Conservation (phyloP, 2,329 filamentous ascomycete genomes). For the Sporothrix inflata region DNA sequence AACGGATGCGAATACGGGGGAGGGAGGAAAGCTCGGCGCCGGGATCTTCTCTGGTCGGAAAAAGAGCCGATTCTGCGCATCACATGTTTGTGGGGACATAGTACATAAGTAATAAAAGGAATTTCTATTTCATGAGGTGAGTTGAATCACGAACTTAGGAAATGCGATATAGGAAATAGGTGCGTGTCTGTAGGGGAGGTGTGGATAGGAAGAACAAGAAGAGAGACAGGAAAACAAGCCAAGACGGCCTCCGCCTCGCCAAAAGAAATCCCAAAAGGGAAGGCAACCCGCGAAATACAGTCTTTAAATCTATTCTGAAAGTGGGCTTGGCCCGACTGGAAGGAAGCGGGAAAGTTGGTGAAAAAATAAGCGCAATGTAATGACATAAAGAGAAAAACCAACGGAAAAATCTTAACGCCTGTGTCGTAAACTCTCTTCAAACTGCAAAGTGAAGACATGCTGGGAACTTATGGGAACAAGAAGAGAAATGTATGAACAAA, state of each 20-base stretch:
- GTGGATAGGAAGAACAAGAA: not conserved
- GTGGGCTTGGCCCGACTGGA: not conserved
- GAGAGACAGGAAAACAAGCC: not conserved
- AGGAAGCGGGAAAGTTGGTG: not conserved
- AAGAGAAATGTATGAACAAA: not conserved
- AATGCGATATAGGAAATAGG: slow-evolving; percentile 3
- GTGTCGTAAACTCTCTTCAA: slow-evolving; percentile 15
- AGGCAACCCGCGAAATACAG: not conserved
- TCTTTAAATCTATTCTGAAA: slow-evolving; percentile 15
- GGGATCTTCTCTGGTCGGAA: not conserved
- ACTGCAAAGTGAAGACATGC: slow-evolving; percentile 7
- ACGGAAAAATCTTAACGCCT: slow-evolving; percentile 16
- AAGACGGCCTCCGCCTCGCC: not conserved
- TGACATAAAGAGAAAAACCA: not conserved
- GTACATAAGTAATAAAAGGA: not conserved
- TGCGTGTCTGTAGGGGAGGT: not conserved
- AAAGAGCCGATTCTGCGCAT: not conserved
- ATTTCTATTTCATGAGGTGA: slow-evolving; percentile 27
- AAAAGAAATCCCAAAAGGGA: not conserved
- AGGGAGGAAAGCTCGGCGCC: not conserved
- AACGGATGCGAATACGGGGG: not conserved
- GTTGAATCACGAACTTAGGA: slow-evolving; percentile 25
- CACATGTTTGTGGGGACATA: not conserved
- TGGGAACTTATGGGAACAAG: not conserved
- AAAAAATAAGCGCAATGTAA: not conserved